Base-by-base conservation (phyloP, 352 stramenopile genomes). In the Pythium myriotylum region DNA sequence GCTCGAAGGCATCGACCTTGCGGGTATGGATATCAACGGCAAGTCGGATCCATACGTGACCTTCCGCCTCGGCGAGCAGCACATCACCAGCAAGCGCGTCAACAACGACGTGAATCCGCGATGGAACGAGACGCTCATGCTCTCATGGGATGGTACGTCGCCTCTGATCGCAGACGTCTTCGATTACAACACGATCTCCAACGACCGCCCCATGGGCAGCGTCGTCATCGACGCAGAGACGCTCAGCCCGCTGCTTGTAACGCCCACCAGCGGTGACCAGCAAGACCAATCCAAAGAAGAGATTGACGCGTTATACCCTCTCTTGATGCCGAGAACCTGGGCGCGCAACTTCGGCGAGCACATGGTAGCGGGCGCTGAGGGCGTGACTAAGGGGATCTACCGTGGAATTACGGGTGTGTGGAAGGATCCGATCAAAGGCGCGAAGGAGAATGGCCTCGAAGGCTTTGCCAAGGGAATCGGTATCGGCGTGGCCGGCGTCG, bases 31-130 rank as follows among this genome's bases (percentile, higher is more conserved):
- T 63, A 86, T 92, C 49, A 89, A 78, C 39, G 84, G 74, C 57
- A 92, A 88, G 56, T 92, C 82, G 24, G 83, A 92, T 54, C 81
- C 83, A 57, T 94, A 92, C 75, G 84, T 92, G 54, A 80, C 68
- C 37, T 87, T 94, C 54, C 77, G 73, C 3, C 67, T 94, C 2
- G 82, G 84, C 4, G 84, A 91, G 52, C 84, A 94, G 67, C 73
- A 58, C 32, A 86, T 94, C 65, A 76, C 67, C 48, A 92, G 84
- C 48, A 73, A 84, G 54, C 71, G 73, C 40, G 78, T 92, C 42
- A 67, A 79, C 68, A 90, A 91, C 60, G 83, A 76, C 55, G 76
- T 90, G 27, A 80, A 87, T 32, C 84, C 84, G 41, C 70, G 71
- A 3, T 94, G 82, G 84, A 62, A 73, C 37, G 70, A 94, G 64